Conservation (phyloP, 768 basidiomycete genomes). For the Boletus eberwhitei region DNA sequence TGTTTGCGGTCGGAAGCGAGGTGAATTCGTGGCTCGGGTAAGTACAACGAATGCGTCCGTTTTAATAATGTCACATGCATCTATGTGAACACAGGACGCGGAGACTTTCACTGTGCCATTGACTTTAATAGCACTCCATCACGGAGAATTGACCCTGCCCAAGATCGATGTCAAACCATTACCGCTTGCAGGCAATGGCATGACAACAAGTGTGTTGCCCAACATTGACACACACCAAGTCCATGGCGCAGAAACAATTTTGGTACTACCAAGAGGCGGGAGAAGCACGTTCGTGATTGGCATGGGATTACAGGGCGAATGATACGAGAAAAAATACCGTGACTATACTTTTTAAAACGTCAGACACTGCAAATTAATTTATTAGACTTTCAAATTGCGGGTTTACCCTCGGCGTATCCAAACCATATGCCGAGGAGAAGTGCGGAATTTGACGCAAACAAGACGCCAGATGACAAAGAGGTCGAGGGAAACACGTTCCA, state of each 20-base stretch:
- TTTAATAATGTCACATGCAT: neutral
- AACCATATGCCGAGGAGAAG: conserved; percentile 57
- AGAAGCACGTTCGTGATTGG: conserved; percentile 77
- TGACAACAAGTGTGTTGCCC: conserved; percentile 58
- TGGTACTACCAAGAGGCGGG: conserved; percentile 80
- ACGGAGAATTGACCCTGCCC: conserved; percentile 78
- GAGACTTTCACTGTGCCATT: conserved; percentile 57
- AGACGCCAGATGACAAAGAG: conserved; percentile 51
- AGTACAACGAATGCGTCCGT: conserved; percentile 17
- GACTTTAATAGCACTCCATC: conserved; percentile 82
- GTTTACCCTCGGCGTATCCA: conserved; percentile 42
- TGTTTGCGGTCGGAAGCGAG: conserved; percentile 83
- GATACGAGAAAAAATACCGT: neutral
- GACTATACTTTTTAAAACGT: neutral
- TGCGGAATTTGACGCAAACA: conserved; percentile 49
- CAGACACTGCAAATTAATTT: neutral
- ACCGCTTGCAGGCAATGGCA: conserved; percentile 48
- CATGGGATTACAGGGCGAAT: conserved; percentile 49
- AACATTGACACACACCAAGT: conserved; percentile 78
- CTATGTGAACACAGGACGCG: conserved; percentile 48
- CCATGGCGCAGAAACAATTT: conserved; percentile 77
- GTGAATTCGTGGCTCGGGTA: conserved; percentile 75
- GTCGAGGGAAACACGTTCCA: conserved; percentile 92
- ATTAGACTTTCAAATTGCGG: neutral
- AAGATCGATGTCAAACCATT: conserved; percentile 64